A percentile compares a stretch with the other conserved stretches of the same genome.
Conservation (phyloP, 768 basidiomycete genomes). For the Daedaleopsis nitida region DNA sequence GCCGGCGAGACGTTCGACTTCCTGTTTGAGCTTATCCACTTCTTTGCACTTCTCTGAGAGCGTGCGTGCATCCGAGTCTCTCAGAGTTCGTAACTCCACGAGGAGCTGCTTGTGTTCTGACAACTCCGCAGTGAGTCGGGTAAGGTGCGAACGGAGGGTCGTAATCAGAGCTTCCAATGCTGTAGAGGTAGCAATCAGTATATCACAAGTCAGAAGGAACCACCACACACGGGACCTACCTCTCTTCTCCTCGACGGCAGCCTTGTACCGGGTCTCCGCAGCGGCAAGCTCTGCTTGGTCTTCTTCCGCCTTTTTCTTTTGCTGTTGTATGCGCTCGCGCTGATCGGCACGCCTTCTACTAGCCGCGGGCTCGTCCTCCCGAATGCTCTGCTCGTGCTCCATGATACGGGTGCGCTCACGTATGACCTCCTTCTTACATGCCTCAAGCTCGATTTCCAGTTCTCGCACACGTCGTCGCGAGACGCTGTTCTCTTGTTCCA, state of each 20-base stretch:
- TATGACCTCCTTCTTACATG: slow-evolving; percentile 76
- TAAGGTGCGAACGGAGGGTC: slow-evolving; percentile 72
- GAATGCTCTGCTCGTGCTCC: slow-evolving; percentile 38
- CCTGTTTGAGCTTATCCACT: slow-evolving; percentile 64
- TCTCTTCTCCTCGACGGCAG: slow-evolving; percentile 88
- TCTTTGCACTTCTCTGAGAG: slow-evolving; percentile 65
- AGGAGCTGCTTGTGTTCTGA: slow-evolving; percentile 75
- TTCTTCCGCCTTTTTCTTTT: slow-evolving; percentile 30
- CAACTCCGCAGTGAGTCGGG: slow-evolving; percentile 77
- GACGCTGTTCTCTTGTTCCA: slow-evolving; percentile 82
- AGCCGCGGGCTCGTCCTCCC: slow-evolving; percentile 42
- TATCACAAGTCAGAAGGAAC: not conserved
- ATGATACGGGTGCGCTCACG: slow-evolving; percentile 66
- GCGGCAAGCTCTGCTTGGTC: slow-evolving; percentile 40
- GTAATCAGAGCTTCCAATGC: slow-evolving; percentile 81
- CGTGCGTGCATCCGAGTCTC: slow-evolving; percentile 61
- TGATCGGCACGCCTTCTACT: not conserved
- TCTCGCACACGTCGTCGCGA: slow-evolving; percentile 84
- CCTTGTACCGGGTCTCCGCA: slow-evolving; percentile 55
- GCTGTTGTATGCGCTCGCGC: slow-evolving; percentile 14
- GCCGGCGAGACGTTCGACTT: slow-evolving; percentile 79
- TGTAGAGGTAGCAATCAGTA: slow-evolving; percentile 33
- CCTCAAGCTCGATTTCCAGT: slow-evolving; percentile 84
- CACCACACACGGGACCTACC: slow-evolving; percentile 46
- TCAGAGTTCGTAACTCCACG: slow-evolving; percentile 59